Conservation (phyloP, 2,329 filamentous ascomycete species). For the Cadophora sp. region DNA sequence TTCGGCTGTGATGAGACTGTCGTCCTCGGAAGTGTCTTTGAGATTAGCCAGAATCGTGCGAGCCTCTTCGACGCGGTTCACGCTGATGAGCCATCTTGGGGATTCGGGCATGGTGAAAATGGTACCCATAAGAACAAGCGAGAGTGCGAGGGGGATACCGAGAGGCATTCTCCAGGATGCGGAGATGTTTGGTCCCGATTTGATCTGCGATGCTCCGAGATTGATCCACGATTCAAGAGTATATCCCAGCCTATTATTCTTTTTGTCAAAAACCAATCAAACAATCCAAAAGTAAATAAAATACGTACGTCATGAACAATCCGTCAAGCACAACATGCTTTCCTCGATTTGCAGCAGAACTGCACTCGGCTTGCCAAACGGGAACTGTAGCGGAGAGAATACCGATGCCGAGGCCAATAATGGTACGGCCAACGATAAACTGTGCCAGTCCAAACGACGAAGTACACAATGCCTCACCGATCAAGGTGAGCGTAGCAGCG, state of each 20-base stretch:
- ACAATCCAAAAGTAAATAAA: background rate
- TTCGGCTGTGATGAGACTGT: conserved; percentile 43
- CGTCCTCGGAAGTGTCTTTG: conserved; percentile 25
- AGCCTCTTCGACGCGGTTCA: conserved; percentile 45
- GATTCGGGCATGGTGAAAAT: conserved; percentile 49
- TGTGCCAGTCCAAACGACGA: conserved; percentile 50
- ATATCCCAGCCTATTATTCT: conserved; percentile 45
- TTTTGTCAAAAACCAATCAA: background rate
- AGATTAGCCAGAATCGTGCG: conserved; percentile 43
- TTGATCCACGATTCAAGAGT: conserved; percentile 54
- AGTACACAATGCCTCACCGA: conserved; percentile 52
- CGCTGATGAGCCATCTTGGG: conserved; percentile 47
- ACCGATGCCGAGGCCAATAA: conserved; percentile 50
- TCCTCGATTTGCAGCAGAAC: conserved; percentile 52
- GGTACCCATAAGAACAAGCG: conserved; percentile 44
- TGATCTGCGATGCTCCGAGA: conserved; percentile 50
- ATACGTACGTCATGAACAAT: conserved; percentile 45
- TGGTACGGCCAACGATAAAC: conserved; percentile 51
- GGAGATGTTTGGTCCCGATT: conserved; percentile 34
- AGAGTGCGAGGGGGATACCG: conserved; percentile 46
- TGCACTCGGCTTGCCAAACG: conserved; percentile 50
- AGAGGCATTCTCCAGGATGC: conserved; percentile 48
- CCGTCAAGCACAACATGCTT: conserved; percentile 49
- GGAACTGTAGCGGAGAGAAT: conserved; percentile 50
- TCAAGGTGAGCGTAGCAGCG: conserved; percentile 49